Evolutionary conservation across 1,284 basidiomycete genomes (phyloP), one percentile per base, ranked within the genome.

Genomic region (Microbotryum saponariae): DNA sequence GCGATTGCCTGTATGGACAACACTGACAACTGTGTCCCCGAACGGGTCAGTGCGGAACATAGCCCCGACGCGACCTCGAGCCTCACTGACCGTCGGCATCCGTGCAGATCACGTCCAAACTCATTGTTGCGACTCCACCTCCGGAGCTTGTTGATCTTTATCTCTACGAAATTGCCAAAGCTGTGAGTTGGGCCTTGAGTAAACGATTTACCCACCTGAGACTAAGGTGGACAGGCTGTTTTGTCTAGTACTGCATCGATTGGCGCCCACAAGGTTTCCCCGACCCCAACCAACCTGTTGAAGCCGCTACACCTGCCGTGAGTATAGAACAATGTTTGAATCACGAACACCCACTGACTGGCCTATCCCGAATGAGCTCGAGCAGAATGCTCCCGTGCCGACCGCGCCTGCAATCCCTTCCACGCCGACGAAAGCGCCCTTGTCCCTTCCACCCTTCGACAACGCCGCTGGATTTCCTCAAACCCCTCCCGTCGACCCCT

Each of bases 121-220:
- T 93, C 14, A 74, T 79, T 6, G 76, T 87, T 44, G 80, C 80
- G 59, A 87, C 87, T 4, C 91, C 92, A 1, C 79, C 85, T 1
- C 20, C 78, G 1, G 83, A 85, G 48, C 80, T 94, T 8, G 89
- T 97, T 12, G 87, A 94, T 71, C 85, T 83, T n/a, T 93, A 93
- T 75, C 79, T 93, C 16, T 76, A 78, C 49, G 91, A 94, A 75
- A 94, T 96, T 64, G 87, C 90, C 1, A 88, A 85, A 73, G 90
- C 86, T 2, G 62, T 64, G 42, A 49, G 62, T 51, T n/a, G 12
- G 8, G 3, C 8, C 6, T 27, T 1, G 27, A 27, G 6, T 27
- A 27, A 27, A 5, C 27, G 27, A 27, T 27, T 6, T 6, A 6
- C 27, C 27, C 27, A 27, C 6, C 27, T 5, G 27, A 27, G 27